Base-by-base conservation (phyloP, 2,329 filamentous ascomycete genomes). In the Ophiocordyceps sinensis region DNA sequence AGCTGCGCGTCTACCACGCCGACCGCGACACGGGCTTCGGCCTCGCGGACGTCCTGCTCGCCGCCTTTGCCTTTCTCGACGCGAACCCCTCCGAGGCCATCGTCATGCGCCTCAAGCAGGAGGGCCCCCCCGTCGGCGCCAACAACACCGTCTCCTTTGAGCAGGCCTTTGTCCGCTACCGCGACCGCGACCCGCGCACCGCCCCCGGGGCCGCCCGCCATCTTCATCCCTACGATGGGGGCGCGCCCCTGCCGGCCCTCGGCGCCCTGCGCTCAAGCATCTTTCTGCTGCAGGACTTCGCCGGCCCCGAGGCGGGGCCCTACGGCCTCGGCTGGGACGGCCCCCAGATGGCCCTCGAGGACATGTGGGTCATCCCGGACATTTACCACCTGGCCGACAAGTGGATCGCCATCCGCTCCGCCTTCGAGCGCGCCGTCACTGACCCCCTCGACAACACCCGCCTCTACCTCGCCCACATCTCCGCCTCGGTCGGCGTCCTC, bases 41-140 rank as follows among this genome's bases (percentile, higher is more conserved):
- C 41, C 62, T 66, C 41, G 52, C 55, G 26, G 56, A 66, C 36
- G 67, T 71, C 5, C 54, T 70, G 34, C 47, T 56, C 15, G 57
- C 55, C n/a, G 54, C 71, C 41, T 64, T 65, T 36, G 51, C 45
- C n/a, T 73, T 72, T 46, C 56, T 73, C 17, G 60, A 64, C 6
- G 51, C 44, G 4, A 54, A 70, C 46, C 67, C 69, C 0, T 57
- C 58, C 12, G 66, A 71, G 51, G 54, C 64, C n/a, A 53, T 72
- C 42, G 45, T 73, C 39, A 60, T 73, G 63, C 67, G 69, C 1
- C 56, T 73, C 42, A 71, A 71, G 53, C 61, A 70, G 39, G 69
- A 72, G 45, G 63, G 59, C 11, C 38, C 44, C 4, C 61, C 63
- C 8, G 45, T 68, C 28, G 55, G 60, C 45, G 12, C 44, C 40